Conservation (phyloP, 129 eudicot species). For the Flaveria ramosissima region DNA sequence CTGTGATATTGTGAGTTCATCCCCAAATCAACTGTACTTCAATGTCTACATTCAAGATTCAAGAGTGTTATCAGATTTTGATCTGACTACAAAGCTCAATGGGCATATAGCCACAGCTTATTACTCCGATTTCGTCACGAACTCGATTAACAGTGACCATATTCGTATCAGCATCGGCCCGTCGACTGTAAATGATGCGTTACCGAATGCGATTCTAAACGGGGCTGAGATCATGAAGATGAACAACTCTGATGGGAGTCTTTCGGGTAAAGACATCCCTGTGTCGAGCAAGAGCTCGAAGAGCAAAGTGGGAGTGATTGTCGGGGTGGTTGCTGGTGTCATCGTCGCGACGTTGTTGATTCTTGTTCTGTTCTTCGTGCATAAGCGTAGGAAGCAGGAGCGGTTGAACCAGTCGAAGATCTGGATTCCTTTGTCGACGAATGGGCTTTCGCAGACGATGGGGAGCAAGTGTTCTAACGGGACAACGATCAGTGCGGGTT, state of each 20-base stretch:
- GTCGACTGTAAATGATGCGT: constrained; percentile 16
- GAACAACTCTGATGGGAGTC: constrained; percentile 55
- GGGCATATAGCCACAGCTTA: constrained; percentile 47
- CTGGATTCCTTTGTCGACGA: constrained; percentile 77
- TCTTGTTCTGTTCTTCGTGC: constrained; percentile 43
- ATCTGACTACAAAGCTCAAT: constrained; percentile 23
- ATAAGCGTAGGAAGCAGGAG: constrained; percentile 46
- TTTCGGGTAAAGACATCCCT: constrained; percentile 43
- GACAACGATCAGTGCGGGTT: constrained; percentile 58
- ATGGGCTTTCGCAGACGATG: constrained; percentile 68
- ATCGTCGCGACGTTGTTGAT: constrained; percentile 39
- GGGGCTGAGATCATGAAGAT: constrained; percentile 86
- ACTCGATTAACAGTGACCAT: constrained; percentile 16
- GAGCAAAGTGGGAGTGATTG: constrained; percentile 57
- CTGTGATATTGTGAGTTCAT: constrained; percentile 65
- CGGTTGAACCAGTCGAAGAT: constrained; percentile 64
- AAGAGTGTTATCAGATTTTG: constrained; percentile 44
- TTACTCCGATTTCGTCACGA: constrained; percentile 55
- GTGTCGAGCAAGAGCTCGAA: constrained; percentile 37
- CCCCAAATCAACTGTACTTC: constrained; percentile 51
- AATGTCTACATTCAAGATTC: constrained; percentile 52
- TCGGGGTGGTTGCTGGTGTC: constrained; percentile 53
- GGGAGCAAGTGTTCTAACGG: constrained; percentile 89
- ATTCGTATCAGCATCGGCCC: constrained; percentile 69
- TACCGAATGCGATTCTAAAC: constrained; percentile 70